These are phyloP conservation scores for Xylaria sp. DNA, from an alignment of 2,329 filamentous ascomycete species.

Conservation along the genomic window DNA sequence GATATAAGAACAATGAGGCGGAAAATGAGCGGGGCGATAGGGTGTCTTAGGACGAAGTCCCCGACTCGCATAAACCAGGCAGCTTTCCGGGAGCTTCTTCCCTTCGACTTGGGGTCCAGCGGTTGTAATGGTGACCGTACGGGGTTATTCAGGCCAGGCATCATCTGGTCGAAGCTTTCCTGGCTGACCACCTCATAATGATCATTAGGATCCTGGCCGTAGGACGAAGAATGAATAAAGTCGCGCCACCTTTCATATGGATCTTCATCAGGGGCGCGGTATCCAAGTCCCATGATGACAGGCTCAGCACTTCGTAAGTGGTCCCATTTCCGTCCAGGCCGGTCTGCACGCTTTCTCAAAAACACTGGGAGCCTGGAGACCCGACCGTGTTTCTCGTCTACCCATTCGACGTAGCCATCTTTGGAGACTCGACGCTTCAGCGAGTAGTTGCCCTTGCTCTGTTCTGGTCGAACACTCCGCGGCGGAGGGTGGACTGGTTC, in stretches of 20 bases:
- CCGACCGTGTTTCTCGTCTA: slow-evolving; percentile 49
- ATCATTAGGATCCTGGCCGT: slow-evolving; percentile 60
- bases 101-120: slow-evolving; percentile 49
- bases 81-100: slow-evolving; percentile 51
- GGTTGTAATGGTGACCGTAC: slow-evolving; percentile 54
- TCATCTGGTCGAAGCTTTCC: slow-evolving; percentile 53
- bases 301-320: slow-evolving; percentile 68
- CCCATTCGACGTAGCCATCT: slow-evolving; percentile 51
- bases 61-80: slow-evolving; percentile 67
- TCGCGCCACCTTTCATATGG: slow-evolving; percentile 62
- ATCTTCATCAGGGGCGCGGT: slow-evolving; percentile 55
- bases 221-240: slow-evolving; percentile 65
- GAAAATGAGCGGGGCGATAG: slow-evolving; percentile 86
- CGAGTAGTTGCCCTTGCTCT: slow-evolving; percentile 43
- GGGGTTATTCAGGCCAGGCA: slow-evolving; percentile 54
- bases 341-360: slow-evolving; percentile 58
- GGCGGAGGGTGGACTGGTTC: slow-evolving; percentile 39
- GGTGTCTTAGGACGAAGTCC: slow-evolving; percentile 78
- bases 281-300: slow-evolving; percentile 64
- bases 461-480: slow-evolving; percentile 44
- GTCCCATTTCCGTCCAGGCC: slow-evolving; percentile 67
- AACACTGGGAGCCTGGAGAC: slow-evolving; percentile 59
- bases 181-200: slow-evolving; percentile 61
- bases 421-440: slow-evolving; percentile 50
- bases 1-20: slow-evolving; percentile 85